Conservation (phyloP, 2,329 filamentous ascomycete species). For the Chaetothyriales sp. region DNA sequence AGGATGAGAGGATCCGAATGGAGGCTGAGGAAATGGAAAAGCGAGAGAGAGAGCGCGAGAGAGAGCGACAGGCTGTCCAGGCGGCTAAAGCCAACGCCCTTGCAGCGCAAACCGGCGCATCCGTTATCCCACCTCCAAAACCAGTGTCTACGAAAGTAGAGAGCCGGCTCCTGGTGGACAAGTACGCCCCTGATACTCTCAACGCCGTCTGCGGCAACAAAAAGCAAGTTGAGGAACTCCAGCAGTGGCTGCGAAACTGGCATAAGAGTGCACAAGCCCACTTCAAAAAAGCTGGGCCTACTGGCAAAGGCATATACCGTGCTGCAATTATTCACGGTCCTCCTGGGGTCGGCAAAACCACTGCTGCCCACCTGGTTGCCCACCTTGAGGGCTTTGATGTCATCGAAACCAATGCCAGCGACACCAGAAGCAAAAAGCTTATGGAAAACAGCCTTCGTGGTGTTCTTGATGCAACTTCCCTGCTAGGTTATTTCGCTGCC, state of each 20-base stretch:
- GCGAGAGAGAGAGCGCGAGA: slow-evolving; percentile 47
- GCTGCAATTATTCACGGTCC: slow-evolving; percentile 93
- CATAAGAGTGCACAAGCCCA: slow-evolving; percentile 59
- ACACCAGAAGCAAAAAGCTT: slow-evolving; percentile 87
- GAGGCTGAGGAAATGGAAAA: slow-evolving; percentile 74
- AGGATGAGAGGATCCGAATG: slow-evolving; percentile 66
- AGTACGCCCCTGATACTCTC: slow-evolving; percentile 76
- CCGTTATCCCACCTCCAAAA: slow-evolving; percentile 25
- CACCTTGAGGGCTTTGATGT: slow-evolving; percentile 88
- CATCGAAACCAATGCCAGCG: slow-evolving; percentile 88
- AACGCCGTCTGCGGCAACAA: slow-evolving; percentile 95
- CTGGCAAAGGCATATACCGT: slow-evolving; percentile 68
- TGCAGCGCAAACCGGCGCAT: slow-evolving; percentile 25
- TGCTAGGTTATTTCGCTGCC: slow-evolving; percentile 77
- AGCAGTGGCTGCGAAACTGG: slow-evolving; percentile 74
- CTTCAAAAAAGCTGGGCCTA: slow-evolving; percentile 69
- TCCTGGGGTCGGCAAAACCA: slow-evolving; percentile 94
- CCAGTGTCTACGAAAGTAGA: slow-evolving; percentile 31
- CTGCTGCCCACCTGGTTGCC: slow-evolving; percentile 83
- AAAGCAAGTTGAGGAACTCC: slow-evolving; percentile 70
- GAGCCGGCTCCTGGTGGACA: slow-evolving; percentile 75
- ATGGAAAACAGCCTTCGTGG: slow-evolving; percentile 80
- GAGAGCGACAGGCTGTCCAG: slow-evolving; percentile 31
- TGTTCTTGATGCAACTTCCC: slow-evolving; percentile 81
- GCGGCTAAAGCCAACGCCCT: slow-evolving; percentile 29